These are phyloP conservation scores for Podila verticillata DNA, from an alignment of 192 early-diverging fungal genomes.

Conservation along the genomic window DNA sequence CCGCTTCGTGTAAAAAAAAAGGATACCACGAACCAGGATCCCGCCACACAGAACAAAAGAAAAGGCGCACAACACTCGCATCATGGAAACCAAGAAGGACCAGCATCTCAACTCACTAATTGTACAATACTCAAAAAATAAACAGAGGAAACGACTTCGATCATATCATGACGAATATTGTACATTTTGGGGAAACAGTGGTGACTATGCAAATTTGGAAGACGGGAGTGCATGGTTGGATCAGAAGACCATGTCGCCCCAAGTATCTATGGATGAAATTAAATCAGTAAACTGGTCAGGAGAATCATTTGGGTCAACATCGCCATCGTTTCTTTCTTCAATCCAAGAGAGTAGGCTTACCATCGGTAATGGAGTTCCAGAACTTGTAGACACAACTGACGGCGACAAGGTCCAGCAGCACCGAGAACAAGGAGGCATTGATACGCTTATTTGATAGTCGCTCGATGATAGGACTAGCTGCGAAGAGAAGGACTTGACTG, in stretches of 20 bases:
- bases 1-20: slow-evolving; percentile 24
- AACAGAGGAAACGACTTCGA: too few relatives aligned
- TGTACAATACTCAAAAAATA: too few relatives aligned
- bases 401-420: slow-evolving; percentile 57
- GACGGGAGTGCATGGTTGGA: not conserved
- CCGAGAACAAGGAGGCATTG: slow-evolving; percentile 64
- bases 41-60: too few relatives aligned
- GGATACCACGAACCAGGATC: not conserved
- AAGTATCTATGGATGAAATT: slow-evolving; percentile 13
- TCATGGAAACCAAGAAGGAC: not conserved
- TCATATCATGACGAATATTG: too few relatives aligned
- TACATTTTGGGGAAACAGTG: too few relatives aligned
- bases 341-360: slow-evolving; percentile 16
- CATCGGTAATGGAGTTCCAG: slow-evolving; percentile 66
- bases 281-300: not conserved
- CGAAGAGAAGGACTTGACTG: slow-evolving; percentile 25
- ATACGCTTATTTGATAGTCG: slow-evolving; percentile 16
- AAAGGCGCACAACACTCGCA: not conserved
- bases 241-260: slow-evolving; percentile 18
- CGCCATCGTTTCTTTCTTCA: slow-evolving; percentile 27
- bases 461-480: slow-evolving; percentile 10
- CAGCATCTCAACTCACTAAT: not conserved
- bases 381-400: slow-evolving; percentile 59
- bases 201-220: not conserved
- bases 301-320: not conserved